These are phyloP conservation scores for Neurospora sp. DNA, from an alignment of 495 filamentous ascomycete genomes.

Conservation along the genomic window DNA sequence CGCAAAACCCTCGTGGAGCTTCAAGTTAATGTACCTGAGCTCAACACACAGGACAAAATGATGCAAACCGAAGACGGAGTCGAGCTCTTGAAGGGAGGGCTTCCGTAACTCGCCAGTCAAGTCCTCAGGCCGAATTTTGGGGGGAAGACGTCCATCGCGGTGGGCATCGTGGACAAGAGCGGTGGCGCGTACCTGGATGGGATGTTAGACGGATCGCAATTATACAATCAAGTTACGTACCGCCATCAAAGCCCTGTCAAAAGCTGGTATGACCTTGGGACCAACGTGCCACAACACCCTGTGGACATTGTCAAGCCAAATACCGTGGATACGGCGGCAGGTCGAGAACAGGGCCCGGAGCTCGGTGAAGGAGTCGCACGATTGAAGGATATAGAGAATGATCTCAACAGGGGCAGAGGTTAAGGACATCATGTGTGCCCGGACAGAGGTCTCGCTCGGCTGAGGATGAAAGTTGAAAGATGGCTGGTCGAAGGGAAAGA, in stretches of 20 bases:
- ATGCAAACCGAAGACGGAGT: background rate
- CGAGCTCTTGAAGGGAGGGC: background rate
- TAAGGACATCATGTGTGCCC: background rate
- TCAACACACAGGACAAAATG: background rate
- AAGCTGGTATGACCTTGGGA: background rate
- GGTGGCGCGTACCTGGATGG: background rate
- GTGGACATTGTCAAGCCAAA: background rate
- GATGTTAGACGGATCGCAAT: background rate
- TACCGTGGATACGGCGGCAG: background rate
- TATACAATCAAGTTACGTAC: background rate
- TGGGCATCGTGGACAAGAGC: background rate
- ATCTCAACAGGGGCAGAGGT: background rate
- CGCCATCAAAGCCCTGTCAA: background rate
- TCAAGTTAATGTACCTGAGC: no score
- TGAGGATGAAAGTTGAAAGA: background rate
- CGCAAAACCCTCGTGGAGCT: no score
- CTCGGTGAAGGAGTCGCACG: background rate
- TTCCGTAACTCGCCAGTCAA: background rate
- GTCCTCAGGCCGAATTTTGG: background rate
- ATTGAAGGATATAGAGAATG: background rate
- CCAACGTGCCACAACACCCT: background rate
- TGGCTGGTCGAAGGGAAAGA: background rate
- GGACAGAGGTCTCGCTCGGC: background rate
- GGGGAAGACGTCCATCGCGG: background rate
- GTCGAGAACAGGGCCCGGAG: background rate